Percentiles rank a stretch among this genome's conserved stretches.
Evolutionary conservation across 108 stramenopile genomes (phyloP).

Genomic region (Aurantiochytrium sp.): DNA sequence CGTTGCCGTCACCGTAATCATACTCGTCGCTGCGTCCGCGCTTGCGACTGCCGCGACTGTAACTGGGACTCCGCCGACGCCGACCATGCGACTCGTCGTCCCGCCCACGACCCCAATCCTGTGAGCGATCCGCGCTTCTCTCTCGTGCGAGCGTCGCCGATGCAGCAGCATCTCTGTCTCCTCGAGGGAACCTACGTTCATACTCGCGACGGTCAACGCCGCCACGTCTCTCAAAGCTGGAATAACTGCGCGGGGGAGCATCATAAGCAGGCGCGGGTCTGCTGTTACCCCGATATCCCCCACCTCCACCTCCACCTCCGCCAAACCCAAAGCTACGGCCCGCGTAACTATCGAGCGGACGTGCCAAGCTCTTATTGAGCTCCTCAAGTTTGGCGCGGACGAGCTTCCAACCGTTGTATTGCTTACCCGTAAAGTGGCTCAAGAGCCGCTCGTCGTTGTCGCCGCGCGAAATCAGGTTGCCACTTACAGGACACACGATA

Average conservation of each 20-base stretch:
- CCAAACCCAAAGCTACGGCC: too few relatives aligned
- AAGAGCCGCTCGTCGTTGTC: not conserved
- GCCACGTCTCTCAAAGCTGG: too few relatives aligned
- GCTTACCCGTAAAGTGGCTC: not conserved
- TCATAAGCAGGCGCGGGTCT: too few relatives aligned
- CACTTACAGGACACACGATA: not conserved
- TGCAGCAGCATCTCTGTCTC: not conserved
- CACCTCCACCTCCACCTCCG: too few relatives aligned
- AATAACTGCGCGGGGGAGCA: too few relatives aligned
- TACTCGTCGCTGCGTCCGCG: not conserved
- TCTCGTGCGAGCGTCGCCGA: not conserved
- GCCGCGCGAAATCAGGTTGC: not conserved
- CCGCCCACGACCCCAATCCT: not conserved
- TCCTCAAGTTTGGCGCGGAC: not conserved
- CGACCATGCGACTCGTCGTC: not conserved
- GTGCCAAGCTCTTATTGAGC: not conserved
- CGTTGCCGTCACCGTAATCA: not conserved
- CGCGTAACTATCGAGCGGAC: too few relatives aligned
- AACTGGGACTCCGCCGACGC: not conserved
- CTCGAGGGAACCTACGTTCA: not conserved
- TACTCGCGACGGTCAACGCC: not conserved
- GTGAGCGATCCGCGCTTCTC: not conserved
- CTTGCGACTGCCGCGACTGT: not conserved
- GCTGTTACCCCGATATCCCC: too few relatives aligned
- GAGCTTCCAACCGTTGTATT: not conserved